Evolutionary conservation across 2,329 filamentous ascomycete genomes (phyloP).

Genomic region (Fusarium goolgardi): DNA sequence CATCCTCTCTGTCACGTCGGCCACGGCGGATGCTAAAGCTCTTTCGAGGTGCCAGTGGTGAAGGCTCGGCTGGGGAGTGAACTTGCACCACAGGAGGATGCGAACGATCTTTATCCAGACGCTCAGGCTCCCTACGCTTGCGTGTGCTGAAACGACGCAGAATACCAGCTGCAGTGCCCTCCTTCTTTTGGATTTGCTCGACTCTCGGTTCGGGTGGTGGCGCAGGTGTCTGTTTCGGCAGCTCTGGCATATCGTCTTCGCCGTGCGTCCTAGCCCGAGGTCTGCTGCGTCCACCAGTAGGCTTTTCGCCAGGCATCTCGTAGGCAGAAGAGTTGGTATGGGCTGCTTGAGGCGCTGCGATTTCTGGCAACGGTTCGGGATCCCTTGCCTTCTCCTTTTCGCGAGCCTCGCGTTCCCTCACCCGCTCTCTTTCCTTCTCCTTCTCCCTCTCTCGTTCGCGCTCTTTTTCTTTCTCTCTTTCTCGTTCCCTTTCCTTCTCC

Average conservation of each 20-base stretch:
- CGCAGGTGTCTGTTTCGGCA: slow-evolving; percentile 44
- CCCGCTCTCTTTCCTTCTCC: slow-evolving; percentile 48
- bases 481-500: slow-evolving; percentile 48
- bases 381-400: slow-evolving; percentile 53
- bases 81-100: slow-evolving; percentile 80
- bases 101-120: slow-evolving; percentile 71
- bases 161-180: slow-evolving; percentile 86
- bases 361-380: slow-evolving; percentile 71
- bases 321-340: slow-evolving; percentile 88
- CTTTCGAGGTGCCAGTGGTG: slow-evolving; percentile 74
- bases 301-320: slow-evolving; percentile 89
- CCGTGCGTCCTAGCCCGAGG: slow-evolving; percentile 92
- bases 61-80: slow-evolving; percentile 77
- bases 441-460: slow-evolving; percentile 44
- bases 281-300: slow-evolving; percentile 83
- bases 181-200: slow-evolving; percentile 78
- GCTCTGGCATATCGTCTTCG: slow-evolving; percentile 87
- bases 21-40: slow-evolving; percentile 84
- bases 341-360: slow-evolving; percentile 84
- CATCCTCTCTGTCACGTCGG: slow-evolving; percentile 65
- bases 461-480: slow-evolving; percentile 42
- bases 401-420: slow-evolving; percentile 37
- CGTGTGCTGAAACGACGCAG: slow-evolving; percentile 92
- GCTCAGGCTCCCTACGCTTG: slow-evolving; percentile 75
- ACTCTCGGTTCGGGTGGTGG: slow-evolving; percentile 65